These are phyloP conservation scores for Alternaria infectoria DNA, from an alignment of 2,329 filamentous ascomycete species.

Conservation along the genomic window DNA sequence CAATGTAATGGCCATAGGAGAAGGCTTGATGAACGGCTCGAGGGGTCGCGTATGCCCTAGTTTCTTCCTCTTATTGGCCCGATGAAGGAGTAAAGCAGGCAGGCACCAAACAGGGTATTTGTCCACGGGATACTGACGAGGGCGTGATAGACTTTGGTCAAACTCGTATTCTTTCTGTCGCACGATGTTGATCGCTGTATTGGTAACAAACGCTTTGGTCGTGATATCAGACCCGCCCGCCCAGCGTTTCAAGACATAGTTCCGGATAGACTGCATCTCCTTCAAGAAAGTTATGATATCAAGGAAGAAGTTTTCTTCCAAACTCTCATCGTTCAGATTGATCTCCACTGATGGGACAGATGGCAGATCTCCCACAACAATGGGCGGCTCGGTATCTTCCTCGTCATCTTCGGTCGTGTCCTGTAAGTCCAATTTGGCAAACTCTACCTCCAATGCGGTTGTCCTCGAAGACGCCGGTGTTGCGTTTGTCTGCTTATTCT, in stretches of 20 bases:
- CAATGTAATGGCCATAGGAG: too few relatives aligned
- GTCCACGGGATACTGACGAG: fast-evolving
- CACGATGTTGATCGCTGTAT: neutral
- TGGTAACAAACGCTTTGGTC: neutral
- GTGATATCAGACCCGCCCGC: fast-evolving
- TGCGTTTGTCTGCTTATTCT: fast-evolving
- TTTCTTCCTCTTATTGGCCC: too few relatives aligned
- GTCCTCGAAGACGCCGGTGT: neutral
- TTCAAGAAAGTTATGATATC: neutral
- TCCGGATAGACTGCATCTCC: neutral
- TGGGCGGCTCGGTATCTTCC: fast-evolving
- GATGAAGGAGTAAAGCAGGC: neutral
- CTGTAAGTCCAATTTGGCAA: neutral
- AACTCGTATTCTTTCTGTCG: neutral
- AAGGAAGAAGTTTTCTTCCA: neutral
- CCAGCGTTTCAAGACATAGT: neutral
- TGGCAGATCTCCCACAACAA: fast-evolving
- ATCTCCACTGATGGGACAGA: neutral
- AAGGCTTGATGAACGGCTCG: too few relatives aligned
- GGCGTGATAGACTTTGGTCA: neutral
- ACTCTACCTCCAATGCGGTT: fast-evolving
- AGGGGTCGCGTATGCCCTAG: too few relatives aligned
- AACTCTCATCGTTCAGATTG: fast-evolving
- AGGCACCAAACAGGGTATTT: neutral
- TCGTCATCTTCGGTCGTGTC: neutral